phyloP scores from a whole-genome alignment of 768 basidiomycete genomes.

The Psilocybe subaeruginosa region DNA sequence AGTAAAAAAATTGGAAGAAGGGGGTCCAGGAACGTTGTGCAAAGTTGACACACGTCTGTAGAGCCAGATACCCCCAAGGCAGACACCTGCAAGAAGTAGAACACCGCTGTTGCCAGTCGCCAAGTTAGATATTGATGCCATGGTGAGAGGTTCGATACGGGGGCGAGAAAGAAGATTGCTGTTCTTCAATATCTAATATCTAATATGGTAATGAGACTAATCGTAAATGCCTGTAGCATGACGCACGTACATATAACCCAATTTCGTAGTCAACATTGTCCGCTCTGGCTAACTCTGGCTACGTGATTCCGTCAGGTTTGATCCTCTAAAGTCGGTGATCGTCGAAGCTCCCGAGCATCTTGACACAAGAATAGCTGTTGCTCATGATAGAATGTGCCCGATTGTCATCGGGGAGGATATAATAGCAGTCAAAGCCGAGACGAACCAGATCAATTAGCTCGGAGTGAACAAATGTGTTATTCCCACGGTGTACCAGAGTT shows the following conservation, averaged over 20 bases:
- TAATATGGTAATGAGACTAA: no score
- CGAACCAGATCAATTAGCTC: not conserved
- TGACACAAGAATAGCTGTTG: not conserved
- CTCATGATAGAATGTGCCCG: not conserved
- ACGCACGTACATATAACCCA: not conserved
- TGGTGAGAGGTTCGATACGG: not conserved
- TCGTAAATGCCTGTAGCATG: no score
- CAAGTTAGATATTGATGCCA: not conserved
- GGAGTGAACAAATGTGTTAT: not conserved
- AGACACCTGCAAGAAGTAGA: not conserved
- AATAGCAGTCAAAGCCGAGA: not conserved
- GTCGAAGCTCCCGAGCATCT: not conserved
- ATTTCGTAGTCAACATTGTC: not conserved
- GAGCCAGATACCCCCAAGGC: slow-evolving; percentile 3
- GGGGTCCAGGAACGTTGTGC: slow-evolving; percentile 2
- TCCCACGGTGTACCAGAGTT: not conserved
- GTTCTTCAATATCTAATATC: not conserved
- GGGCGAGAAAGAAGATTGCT: not conserved
- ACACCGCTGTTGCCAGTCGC: not conserved
- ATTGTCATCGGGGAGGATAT: not conserved
- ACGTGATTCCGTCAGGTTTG: not conserved
- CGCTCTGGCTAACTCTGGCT: not conserved
- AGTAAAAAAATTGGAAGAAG: not conserved
- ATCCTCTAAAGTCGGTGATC: not conserved
- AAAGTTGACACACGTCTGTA: not conserved